Base-by-base conservation (phyloP, 140 eudicot genomes). In the Oenanthe javanica region DNA sequence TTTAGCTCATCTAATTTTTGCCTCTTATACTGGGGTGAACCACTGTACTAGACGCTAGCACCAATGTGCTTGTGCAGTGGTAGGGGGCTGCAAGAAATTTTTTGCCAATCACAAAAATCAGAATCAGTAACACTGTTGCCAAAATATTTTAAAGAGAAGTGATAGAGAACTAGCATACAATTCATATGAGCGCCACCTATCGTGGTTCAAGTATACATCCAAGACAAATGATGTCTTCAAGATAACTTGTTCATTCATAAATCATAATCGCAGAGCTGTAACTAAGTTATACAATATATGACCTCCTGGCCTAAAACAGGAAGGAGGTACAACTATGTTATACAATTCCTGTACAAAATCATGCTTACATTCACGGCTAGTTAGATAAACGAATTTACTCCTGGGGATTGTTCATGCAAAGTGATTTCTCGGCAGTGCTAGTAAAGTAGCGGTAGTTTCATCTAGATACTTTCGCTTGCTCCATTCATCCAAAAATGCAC, bases 291-390 rank as follows among this genome's bases (percentile, higher is more conserved):
- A 21, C 12, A 9, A 63, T 10, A 63, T 23, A 23, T 23, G 70
- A 63, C 70, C 69, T n/a, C 70, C 70, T 63, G 70, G 70, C 70
- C 70, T 63, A 63, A 63, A 63, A 63, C 70, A 63, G 70, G 16
- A 23, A 63, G 67, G 70, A 21, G 67, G 70, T 63, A 23, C 38
- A 63, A 10, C 70, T 63, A 63, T 63, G 70, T 23, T 7, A 63
- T 10, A 63, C 70, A 63, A 63, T 8, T n/a, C 38, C 38, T 63
- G 70, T 63, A 63, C 70, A 63, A 15, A 63, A 63, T 12, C 25
- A 23, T 61, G 70, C 70, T 63, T 63, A 63, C 70, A 63, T 63
- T n/a, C 70, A 63, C 70, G 23, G 16, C 16, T 63, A 10, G 70
- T 63, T 63, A 11, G 63, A 63, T 9, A 63, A n/a, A 23, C 11